These are phyloP conservation scores for Gonapodya prolifera DNA, from an alignment of 192 early-diverging fungal species.

Conservation along the genomic window DNA sequence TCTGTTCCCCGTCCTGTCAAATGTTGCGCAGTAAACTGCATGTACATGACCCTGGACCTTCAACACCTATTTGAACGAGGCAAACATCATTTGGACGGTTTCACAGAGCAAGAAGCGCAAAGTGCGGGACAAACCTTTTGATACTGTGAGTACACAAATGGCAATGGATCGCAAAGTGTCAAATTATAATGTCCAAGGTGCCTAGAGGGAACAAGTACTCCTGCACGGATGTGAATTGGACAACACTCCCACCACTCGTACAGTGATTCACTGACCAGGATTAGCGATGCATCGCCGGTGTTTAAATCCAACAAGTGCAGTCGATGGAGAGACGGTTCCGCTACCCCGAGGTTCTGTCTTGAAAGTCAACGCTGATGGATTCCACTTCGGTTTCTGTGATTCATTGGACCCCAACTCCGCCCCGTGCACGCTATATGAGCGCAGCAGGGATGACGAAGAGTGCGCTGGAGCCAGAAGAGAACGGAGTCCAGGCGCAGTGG, in stretches of 20 bases:
- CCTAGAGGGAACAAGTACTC: no score
- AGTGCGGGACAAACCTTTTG: not conserved
- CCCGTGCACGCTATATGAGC: slow-evolving; percentile 14
- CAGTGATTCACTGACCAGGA: no score
- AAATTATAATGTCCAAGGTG: no score
- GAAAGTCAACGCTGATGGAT: slow-evolving; percentile 9
- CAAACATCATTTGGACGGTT: slow-evolving; percentile 10
- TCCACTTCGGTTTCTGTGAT: slow-evolving; percentile 8
- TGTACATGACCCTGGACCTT: slow-evolving; percentile 60
- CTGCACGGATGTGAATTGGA: no score
- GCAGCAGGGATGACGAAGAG: slow-evolving; percentile 14
- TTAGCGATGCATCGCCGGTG: slow-evolving; percentile 7
- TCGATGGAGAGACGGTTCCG: slow-evolving; percentile 10
- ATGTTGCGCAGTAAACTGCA: slow-evolving; percentile 60
- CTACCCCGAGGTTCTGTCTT: slow-evolving; percentile 9
- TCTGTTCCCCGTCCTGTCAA: slow-evolving; percentile 58
- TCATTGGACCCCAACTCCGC: slow-evolving; percentile 5
- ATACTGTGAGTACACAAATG: not conserved
- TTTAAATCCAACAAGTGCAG: slow-evolving; percentile 11
- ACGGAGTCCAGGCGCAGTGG: slow-evolving; percentile 22
- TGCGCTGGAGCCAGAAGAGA: slow-evolving; percentile 19
- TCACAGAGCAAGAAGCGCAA: slow-evolving; percentile 8
- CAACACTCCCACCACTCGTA: no score
- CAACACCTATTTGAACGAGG: slow-evolving; percentile 31
- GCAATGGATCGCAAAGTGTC: not conserved